Conservation (phyloP, 768 basidiomycete genomes). For the Lentinula boryana region DNA sequence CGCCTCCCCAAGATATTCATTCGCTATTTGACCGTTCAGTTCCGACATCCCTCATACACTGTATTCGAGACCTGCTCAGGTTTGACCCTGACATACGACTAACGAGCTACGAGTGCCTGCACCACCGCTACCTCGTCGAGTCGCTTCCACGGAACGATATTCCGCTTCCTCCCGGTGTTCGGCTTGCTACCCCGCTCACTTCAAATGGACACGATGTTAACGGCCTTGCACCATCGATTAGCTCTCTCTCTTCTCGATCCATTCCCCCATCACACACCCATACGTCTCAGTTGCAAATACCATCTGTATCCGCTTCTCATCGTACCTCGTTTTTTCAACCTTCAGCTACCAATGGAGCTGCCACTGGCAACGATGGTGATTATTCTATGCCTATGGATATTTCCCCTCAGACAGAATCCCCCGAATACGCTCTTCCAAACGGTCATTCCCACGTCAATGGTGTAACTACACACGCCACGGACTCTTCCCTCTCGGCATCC, state of each 20-base stretch:
- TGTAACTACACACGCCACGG: conserved; percentile 43
- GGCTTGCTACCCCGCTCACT: conserved; percentile 29
- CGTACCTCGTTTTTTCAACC: conserved; percentile 44
- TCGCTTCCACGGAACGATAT: conserved; percentile 63
- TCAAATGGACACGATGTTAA: conserved; percentile 30
- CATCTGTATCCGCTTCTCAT: conserved; percentile 45
- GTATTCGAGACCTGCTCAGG: conserved; percentile 85
- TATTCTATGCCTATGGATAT: conserved; percentile 52
- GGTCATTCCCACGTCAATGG: conserved; percentile 46
- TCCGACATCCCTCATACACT: conserved; percentile 79
- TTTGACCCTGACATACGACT: conserved; percentile 88
- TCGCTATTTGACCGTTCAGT: conserved; percentile 74
- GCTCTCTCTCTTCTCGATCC: conserved; percentile 21
- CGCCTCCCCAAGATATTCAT: conserved; percentile 58
- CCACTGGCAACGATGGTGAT: conserved; percentile 28
- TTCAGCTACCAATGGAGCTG: not conserved
- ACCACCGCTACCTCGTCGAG: conserved; percentile 86
- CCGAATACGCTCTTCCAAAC: conserved; percentile 31
- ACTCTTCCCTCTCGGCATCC: conserved; percentile 15
- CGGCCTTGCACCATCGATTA: conserved; percentile 27
- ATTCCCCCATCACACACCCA: conserved; percentile 43
- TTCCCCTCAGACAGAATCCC: conserved; percentile 41
- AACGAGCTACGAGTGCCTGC: conserved; percentile 80
- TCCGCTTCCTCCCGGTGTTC: conserved; percentile 51
- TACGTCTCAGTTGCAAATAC: conserved; percentile 33